Conservation (phyloP, 106 monocot genomes). For the Acanthochlamys bracteata region DNA sequence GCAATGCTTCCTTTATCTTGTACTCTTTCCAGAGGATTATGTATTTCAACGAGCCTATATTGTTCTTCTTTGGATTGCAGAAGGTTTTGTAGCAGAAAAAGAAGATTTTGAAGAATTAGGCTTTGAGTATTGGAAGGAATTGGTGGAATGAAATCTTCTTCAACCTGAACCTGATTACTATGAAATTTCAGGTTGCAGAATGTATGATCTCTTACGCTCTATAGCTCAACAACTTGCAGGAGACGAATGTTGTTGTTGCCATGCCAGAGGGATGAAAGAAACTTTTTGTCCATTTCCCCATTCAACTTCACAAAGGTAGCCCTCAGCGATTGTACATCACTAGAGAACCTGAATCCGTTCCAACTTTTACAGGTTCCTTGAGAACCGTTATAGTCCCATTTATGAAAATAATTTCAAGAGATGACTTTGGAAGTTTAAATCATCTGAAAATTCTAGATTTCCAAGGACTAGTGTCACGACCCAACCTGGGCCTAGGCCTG, state of each 20-base stretch:
- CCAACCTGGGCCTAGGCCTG: no score
- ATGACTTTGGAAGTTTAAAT: not conserved
- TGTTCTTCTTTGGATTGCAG: no score
- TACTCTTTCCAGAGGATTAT: not conserved
- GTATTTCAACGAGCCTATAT: not conserved
- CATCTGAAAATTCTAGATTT: not conserved
- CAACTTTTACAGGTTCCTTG: not conserved
- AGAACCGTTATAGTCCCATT: not conserved
- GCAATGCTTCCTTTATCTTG: constrained; percentile 1
- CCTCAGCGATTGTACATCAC: not conserved
- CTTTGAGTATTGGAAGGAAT: not conserved
- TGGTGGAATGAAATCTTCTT: not conserved
- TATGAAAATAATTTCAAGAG: not conserved
- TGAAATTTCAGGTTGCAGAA: not conserved
- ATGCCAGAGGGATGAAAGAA: not conserved
- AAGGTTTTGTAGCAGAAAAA: not conserved
- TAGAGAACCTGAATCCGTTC: not conserved
- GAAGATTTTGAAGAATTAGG: not conserved
- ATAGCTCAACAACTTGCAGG: not conserved
- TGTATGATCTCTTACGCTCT: not conserved
- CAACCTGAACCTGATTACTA: not conserved
- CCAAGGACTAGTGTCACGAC: not conserved
- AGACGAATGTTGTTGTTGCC: not conserved
- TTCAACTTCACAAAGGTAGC: not conserved
- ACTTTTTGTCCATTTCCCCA: no score